Conservation (phyloP, 345 rosid genomes). For the Lenwebbia sp. region DNA sequence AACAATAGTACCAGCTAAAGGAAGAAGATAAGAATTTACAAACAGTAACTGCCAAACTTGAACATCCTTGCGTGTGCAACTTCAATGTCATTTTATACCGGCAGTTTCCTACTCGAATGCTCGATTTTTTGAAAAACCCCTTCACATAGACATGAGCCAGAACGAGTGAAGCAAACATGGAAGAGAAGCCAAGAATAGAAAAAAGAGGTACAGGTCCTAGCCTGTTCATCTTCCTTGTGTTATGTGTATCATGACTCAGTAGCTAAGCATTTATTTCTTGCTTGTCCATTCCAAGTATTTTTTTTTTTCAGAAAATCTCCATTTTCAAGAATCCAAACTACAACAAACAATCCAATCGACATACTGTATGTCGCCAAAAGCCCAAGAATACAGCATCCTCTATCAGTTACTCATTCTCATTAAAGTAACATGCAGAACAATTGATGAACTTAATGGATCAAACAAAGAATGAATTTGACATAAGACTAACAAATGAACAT, state of each 20-base stretch:
- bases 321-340: neutral
- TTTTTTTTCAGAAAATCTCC: neutral
- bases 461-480: neutral
- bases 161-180: neutral
- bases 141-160: neutral
- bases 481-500: neutral
- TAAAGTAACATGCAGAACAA: neutral
- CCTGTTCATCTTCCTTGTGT: neutral
- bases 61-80: neutral
- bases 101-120: neutral
- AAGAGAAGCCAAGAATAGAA: neutral
- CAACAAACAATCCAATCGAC: neutral
- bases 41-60: neutral
- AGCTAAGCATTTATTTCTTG: neutral
- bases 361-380: neutral
- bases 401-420: neutral
- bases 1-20: neutral
- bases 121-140: neutral
- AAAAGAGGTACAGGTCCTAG: neutral
- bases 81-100: neutral
- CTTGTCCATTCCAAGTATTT: neutral
- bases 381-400: neutral
- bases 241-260: neutral
- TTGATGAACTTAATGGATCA: neutral
- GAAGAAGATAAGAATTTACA: neutral